A percentile compares a stretch with the other conserved stretches of the same genome.
phyloP scores from a whole-genome alignment of 2,329 filamentous ascomycete genomes.

The Venturia effusa region DNA sequence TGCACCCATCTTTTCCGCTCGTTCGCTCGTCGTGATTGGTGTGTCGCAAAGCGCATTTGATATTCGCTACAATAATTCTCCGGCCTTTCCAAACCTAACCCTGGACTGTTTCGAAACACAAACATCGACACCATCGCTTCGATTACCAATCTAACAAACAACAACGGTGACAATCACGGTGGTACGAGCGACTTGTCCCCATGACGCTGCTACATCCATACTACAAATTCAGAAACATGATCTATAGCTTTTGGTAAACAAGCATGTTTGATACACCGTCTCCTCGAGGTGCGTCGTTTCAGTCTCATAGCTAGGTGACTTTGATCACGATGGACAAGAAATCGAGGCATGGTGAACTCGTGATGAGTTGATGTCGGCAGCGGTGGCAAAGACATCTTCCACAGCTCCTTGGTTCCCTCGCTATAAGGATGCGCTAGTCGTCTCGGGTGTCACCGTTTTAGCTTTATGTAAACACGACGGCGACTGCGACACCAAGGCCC shows the following conservation, averaged over 20 bases:
- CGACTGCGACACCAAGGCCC: background rate
- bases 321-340: background rate
- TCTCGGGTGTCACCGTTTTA: background rate
- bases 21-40: background rate
- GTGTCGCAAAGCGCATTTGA: background rate
- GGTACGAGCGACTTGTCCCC: background rate
- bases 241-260: background rate
- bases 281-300: background rate
- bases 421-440: background rate
- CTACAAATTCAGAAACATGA: background rate
- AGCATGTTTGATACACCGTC: background rate
- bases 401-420: background rate
- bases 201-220: background rate
- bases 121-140: background rate
- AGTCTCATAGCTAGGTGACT: background rate
- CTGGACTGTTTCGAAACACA: background rate
- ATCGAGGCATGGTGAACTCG: background rate
- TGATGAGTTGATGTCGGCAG: background rate
- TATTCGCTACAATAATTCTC: background rate
- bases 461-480: background rate
- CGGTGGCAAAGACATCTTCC: background rate
- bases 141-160: background rate
- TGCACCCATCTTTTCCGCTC: background rate
- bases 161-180: background rate
- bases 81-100: background rate